A percentile compares a stretch with the other conserved stretches of the same genome.
These are phyloP conservation scores for Sanghuangporus weigelae DNA, from an alignment of 1,284 basidiomycete genomes.

Conservation along the genomic window DNA sequence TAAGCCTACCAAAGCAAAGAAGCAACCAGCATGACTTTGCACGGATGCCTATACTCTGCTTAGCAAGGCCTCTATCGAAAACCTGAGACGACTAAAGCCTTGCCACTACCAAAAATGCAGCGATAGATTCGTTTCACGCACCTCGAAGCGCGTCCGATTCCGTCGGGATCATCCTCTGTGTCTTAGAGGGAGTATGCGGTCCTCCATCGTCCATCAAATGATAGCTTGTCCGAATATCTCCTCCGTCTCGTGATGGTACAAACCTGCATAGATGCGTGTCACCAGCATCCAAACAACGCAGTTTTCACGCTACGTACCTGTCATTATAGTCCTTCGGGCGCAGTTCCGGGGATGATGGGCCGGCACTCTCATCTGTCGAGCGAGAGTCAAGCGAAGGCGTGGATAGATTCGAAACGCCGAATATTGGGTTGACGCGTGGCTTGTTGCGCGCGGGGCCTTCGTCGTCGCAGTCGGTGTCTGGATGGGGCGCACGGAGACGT, in stretches of 20 bases:
- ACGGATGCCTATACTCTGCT: background rate
- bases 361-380: slow-evolving; percentile 49
- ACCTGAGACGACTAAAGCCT: background rate
- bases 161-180: slow-evolving; percentile 63
- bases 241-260: slow-evolving; percentile 63
- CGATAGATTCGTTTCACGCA: slow-evolving; percentile 22
- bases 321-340: slow-evolving; percentile 62
- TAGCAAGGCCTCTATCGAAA: background rate
- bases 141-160: slow-evolving; percentile 77
- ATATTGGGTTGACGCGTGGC: slow-evolving; percentile 49
- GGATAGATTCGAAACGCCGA: slow-evolving; percentile 38
- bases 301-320: slow-evolving; percentile 21
- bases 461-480: slow-evolving; percentile 41
- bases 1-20: background rate
- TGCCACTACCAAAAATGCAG: background rate
- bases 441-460: slow-evolving; percentile 40
- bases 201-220: slow-evolving; percentile 67
- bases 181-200: slow-evolving; percentile 62
- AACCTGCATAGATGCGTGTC: slow-evolving; percentile 35
- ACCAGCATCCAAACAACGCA: background rate
- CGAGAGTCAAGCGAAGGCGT: slow-evolving; percentile 53
- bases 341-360: slow-evolving; percentile 46
- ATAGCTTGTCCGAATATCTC: slow-evolving; percentile 72
- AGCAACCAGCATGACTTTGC: background rate
- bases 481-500: slow-evolving; percentile 62